Percentiles rank a stretch among this genome's conserved stretches.
Conservation (phyloP, 2,329 filamentous ascomycete species). For the Conoideocrella luteorostrata region DNA sequence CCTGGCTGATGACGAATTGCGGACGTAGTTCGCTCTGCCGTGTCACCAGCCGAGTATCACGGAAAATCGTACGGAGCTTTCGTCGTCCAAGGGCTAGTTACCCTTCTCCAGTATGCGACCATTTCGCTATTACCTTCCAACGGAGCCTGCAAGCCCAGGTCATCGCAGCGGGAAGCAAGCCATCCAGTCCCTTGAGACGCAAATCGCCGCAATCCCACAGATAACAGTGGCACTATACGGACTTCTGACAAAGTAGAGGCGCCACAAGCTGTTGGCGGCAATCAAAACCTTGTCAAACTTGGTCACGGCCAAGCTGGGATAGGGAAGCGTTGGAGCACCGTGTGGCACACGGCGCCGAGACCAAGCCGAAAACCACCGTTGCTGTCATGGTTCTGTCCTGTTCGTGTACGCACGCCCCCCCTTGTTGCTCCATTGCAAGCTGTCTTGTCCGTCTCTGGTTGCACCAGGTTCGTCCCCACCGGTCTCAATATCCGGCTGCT, state of each 20-base stretch:
- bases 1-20: too few relatives aligned
- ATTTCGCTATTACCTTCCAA: too few relatives aligned
- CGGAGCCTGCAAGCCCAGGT: too few relatives aligned
- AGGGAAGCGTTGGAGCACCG: constrained; percentile 7
- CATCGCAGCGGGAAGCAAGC: constrained; percentile 1
- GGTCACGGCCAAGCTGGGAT: neutral
- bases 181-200: neutral
- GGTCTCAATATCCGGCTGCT: constrained; percentile 1
- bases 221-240: neutral
- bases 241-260: neutral
- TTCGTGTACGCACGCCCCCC: constrained; percentile 1
- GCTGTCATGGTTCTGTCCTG: neutral
- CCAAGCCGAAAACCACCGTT: constrained; percentile 6
- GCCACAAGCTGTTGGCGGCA: constrained; percentile 3
- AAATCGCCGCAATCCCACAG: constrained; percentile 2
- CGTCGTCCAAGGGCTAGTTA: too few relatives aligned
- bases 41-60: too few relatives aligned
- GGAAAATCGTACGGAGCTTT: too few relatives aligned
- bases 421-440: neutral
- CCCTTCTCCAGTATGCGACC: too few relatives aligned
- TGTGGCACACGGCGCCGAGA: constrained; percentile 9
- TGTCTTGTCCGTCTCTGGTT: constrained; percentile 2
- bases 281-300: neutral
- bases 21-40: too few relatives aligned
- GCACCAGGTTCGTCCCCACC: neutral